phyloP scores from a whole-genome alignment of 108 stramenopile genomes.

The Skeletonema costatum region DNA sequence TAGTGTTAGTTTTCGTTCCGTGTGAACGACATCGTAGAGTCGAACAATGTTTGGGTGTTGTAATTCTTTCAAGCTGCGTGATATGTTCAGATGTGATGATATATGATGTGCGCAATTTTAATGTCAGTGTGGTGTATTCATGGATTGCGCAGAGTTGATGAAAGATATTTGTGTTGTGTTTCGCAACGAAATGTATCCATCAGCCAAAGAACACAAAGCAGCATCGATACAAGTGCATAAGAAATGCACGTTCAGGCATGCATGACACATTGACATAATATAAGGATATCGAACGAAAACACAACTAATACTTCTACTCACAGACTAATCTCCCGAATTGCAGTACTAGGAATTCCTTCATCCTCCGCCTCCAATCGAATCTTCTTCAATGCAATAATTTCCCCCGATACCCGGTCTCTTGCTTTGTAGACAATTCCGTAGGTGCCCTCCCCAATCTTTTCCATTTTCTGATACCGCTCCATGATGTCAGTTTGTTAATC shows the following conservation, averaged over 20 bases:
- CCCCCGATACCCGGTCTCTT: slow-evolving; percentile 92
- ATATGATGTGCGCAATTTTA: not conserved
- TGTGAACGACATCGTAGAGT: slow-evolving; percentile 98
- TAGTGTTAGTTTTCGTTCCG: slow-evolving; percentile 94
- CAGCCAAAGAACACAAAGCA: not conserved
- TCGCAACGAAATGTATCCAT: too few species aligned
- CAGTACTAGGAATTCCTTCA: slow-evolving; percentile 93
- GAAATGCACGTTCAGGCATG: too few species aligned
- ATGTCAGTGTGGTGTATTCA: not conserved
- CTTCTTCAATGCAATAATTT: slow-evolving; percentile 95
- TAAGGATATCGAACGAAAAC: not conserved
- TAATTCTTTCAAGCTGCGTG: slow-evolving; percentile 80
- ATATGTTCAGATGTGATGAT: not conserved
- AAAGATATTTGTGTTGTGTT: not conserved
- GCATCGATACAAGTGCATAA: too few species aligned
- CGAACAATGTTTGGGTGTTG: slow-evolving; percentile 97
- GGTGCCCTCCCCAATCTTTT: slow-evolving; percentile 94
- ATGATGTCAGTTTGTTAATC: slow-evolving; percentile 29
- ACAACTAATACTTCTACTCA: slow-evolving; percentile 21
- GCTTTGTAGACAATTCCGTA: slow-evolving; percentile 99
- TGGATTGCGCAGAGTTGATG: not conserved
- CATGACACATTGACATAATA: too few species aligned
- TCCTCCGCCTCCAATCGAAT: slow-evolving; percentile 94
- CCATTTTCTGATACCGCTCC: slow-evolving; percentile 94
- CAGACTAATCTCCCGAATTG: slow-evolving; percentile 92